Base-by-base conservation (phyloP, 2,329 filamentous ascomycete species). In the Metarhizium brunneum region DNA sequence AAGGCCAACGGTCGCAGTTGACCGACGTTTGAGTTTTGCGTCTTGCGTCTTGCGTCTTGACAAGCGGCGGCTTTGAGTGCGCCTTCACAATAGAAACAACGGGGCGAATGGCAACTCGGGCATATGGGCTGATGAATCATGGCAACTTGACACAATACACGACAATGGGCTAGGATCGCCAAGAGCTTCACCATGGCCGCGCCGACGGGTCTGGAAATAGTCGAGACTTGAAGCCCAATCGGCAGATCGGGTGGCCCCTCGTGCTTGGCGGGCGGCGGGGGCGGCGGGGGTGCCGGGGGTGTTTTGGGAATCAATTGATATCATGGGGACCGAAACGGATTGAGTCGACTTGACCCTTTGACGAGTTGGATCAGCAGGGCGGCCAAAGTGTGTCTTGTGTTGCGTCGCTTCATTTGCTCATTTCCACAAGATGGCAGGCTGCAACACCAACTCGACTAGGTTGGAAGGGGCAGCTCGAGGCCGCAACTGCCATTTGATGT, bases 161-260 rank as follows among this genome's bases (percentile, higher is more conserved):
- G 42, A 18, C 42, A 45, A 20, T 2, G n/a, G 8, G 42, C 18
- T 7, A 16, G n/a, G 32, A 35, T 11, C 25, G 25, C 32, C 32
- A 18, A 20, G 18, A 6, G 6, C n/a, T 25, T 25, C 42, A 18
- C 42, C 4, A 45, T 16, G 42, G 18, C 16, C 18, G 42, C n/a
- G 25, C 25, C 40, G 13, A 36, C 8, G 13, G 13, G 35, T 5
- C 13, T 36, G 8, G 35, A 36, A 13, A 36, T 36, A 13, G 35
- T 8, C 20, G 13, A n/a, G n/a, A n/a, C n/a, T n/a, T n/a, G n/a
- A 25, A 52, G 50, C n/a, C 50, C 50, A 52, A 52, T 52, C 50
- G 50, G 50, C 50, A 16, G 40, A 36, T 36, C 36, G 32, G 35
- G n/a, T 52, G 13, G 35, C n/a, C 16, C 50, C 50, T 52, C 50